These are phyloP conservation scores for Physaria fendleri DNA, from an alignment of 345 rosid genomes.

Conservation along the genomic window DNA sequence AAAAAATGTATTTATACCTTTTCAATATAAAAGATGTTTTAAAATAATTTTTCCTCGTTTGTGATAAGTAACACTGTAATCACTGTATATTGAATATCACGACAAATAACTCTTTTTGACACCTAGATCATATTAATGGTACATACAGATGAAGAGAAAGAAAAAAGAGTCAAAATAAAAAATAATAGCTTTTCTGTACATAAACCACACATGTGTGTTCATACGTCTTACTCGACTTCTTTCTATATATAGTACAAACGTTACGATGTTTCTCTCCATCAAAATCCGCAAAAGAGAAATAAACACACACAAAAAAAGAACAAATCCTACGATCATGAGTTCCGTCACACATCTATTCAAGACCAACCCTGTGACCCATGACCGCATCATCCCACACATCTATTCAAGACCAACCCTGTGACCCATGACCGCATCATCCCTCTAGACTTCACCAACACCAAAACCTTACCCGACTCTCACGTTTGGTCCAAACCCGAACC, in stretches of 20 bases:
- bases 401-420: constrained; percentile 32
- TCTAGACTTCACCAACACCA: constrained; percentile 26
- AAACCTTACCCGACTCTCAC: constrained; percentile 24
- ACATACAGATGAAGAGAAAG: neutral
- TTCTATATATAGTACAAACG: constrained; percentile 14
- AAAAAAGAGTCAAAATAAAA: neutral
- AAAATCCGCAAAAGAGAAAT: neutral
- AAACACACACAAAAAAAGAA: neutral
- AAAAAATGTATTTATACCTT: no score
- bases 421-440: constrained; percentile 27
- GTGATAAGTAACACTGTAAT: no score
- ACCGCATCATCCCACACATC: constrained; percentile 29
- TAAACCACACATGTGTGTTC: neutral
- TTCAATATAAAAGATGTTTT: no score
- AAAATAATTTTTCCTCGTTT: no score
- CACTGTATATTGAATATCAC: no score
- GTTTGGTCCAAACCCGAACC: constrained; percentile 12
- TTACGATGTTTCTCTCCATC: constrained; percentile 7
- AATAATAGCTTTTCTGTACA: neutral
- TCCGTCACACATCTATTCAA: constrained; percentile 27
- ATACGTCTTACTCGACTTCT: neutral
- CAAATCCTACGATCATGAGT: neutral
- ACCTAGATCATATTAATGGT: neutral
- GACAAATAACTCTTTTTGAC: neutral
- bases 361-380: constrained; percentile 27